Base-by-base conservation (phyloP, 208 protist genomes). In the Trypanosoma grayi region DNA sequence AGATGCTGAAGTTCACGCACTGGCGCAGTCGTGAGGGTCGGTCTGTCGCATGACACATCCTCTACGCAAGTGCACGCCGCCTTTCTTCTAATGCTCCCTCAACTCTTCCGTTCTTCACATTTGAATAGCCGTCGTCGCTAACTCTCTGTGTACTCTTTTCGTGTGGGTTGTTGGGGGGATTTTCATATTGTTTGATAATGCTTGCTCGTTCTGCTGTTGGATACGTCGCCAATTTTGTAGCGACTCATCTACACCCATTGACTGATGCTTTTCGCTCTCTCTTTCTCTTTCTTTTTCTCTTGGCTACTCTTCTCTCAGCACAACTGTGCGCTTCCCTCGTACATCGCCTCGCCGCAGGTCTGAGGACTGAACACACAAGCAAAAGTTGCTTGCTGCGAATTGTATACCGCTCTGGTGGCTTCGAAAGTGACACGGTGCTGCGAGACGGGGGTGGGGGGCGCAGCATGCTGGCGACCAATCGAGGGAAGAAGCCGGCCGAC, bases 1-100 rank as follows among this genome's bases (percentile, higher is more conserved):
- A 89, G 18, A 43, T 93, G 33, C 36, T 61, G 2, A 67, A 70
- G 30, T 86, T 83, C 57, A 53, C 39, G 13, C 37, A 83, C 10
- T 93, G 82, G 82, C 66, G 79, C 24, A 56, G 27, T 8, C 33
- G 22, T 22, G 59, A 62, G n/a, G 66, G 52, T 31, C 34, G 18
- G 18, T 20, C 2, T 27, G n/a, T 20, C 13, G 16, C 24, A 18
- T 37, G 18, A 30, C 45, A 46, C 10, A 33, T 66, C 9, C 22
- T 34, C n/a, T 4, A 65, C 36, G 48, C 13, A 56, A 10, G 48
- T 14, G 37, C 44, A n/a, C n/a, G n/a, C n/a, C n/a, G n/a, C n/a
- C n/a, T n/a, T n/a, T n/a, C n/a, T n/a, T n/a, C n/a, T n/a, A 36
- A 5, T 31, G 13, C 24, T 18, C 41, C 24, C 7, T 57, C 5